Percentiles rank a stretch among this genome's conserved stretches.
Evolutionary conservation across 129 eudicot species (phyloP).

Genomic region (Centella asiatica): DNA sequence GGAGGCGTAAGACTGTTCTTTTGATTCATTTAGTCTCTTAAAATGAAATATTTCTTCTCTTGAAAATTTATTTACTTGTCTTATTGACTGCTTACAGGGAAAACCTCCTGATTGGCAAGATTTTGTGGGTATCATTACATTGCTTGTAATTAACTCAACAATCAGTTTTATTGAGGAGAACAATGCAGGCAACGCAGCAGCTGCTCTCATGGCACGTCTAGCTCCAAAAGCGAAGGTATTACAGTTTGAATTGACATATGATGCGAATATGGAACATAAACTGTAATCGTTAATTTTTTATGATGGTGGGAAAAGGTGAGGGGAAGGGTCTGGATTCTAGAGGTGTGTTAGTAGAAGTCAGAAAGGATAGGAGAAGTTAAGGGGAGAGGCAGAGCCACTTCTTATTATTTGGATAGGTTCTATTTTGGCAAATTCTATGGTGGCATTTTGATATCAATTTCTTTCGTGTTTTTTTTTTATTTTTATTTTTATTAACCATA

Average conservation of each 20-base stretch:
- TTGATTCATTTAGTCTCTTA: background rate
- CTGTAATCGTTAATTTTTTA: background rate
- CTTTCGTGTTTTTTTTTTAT: background rate
- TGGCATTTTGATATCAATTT: background rate
- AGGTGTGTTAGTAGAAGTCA: background rate
- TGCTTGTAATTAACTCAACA: constrained; percentile 89
- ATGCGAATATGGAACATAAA: background rate
- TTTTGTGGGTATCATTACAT: constrained; percentile 90
- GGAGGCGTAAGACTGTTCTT: constrained; percentile 72
- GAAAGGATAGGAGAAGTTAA: background rate
- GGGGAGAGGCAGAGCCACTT: background rate
- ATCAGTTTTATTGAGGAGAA: constrained; percentile 97
- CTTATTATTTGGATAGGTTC: background rate
- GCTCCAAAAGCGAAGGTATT: constrained; percentile 97
- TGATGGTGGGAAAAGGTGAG: background rate
- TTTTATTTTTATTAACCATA: too few species aligned
- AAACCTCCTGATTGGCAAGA: constrained; percentile 99
- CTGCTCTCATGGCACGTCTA: constrained; percentile 97
- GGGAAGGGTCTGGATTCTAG: background rate
- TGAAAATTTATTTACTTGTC: background rate
- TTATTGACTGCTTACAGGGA: constrained; percentile 36
- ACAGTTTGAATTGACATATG: background rate
- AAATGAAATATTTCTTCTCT: background rate
- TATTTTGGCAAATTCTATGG: background rate
- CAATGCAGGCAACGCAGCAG: constrained; percentile 99